phyloP scores from a whole-genome alignment of 192 early-diverging fungal species.

The Entrophospora sp. region DNA sequence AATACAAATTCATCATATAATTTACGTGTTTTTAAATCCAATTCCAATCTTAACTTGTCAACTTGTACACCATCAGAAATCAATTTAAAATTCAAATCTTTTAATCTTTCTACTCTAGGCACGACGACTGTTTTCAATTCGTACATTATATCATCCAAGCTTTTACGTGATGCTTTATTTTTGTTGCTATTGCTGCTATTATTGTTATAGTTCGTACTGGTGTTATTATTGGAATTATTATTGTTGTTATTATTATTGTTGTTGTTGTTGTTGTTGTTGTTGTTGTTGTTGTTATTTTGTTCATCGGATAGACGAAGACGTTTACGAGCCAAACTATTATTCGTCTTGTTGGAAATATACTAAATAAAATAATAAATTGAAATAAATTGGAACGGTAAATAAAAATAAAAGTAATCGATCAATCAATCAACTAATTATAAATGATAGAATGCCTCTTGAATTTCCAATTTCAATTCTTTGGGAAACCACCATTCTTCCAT shows the following conservation, averaged over 20 bases:
- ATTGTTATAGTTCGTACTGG: neutral
- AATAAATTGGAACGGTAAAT: too few species aligned
- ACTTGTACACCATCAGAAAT: neutral
- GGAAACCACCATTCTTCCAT: conserved; percentile 25
- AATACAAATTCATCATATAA: conserved; percentile 18
- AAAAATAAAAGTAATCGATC: too few species aligned
- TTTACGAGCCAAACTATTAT: conserved; percentile 21
- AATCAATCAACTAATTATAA: too few species aligned
- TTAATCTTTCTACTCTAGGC: conserved; percentile 9
- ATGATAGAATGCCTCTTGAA: conserved; percentile 3
- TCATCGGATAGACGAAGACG: conserved; percentile 16
- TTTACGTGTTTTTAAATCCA: conserved; percentile 17
- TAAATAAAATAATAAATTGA: neutral
- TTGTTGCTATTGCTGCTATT: too few species aligned
- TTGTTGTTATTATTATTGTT: neutral
- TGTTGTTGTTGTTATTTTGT: neutral
- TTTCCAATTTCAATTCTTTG: conserved; percentile 20
- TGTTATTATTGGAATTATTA: neutral
- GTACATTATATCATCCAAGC: conserved; percentile 12
- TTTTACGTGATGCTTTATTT: conserved; percentile 16
- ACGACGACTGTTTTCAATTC: conserved; percentile 16
- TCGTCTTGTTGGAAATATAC: conserved; percentile 22
- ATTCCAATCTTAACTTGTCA: conserved; percentile 10
- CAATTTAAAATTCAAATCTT: neutral
- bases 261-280: neutral